Evolutionary conservation across 352 stramenopile species (phyloP), one percentile per base, ranked within the genome.

Genomic region (Globisporangium spinosum): DNA sequence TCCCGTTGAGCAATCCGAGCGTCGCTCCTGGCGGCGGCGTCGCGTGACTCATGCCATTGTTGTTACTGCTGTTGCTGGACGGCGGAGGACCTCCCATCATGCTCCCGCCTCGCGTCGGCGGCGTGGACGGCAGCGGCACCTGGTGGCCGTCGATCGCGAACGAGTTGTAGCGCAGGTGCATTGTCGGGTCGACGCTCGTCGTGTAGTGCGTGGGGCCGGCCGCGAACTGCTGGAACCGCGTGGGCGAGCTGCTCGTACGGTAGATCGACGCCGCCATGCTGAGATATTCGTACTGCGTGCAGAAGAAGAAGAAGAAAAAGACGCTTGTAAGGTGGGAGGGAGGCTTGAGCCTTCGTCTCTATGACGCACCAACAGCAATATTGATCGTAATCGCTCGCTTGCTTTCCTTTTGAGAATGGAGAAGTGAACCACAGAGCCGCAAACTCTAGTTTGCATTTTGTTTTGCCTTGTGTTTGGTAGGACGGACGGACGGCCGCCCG

Each of bases 181-280:
- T 79, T 68, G 74, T 68, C 5, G 71, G 67, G 34, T 73, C 71
- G 64, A 79, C 73, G 2, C 70, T 60, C 62, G 79, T 87, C 70
- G 81, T 83, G 69, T 92, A 92, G 71, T 93, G 84, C 59, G 80
- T 87, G 64, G 87, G 81, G 3, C 64, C 64, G 7, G 64, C 38
- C 22, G 76, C 69, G 70, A 93, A 89, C 58, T 45, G 58, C 57
- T 81, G 75, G 65, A 93, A 87, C 40, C 82, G 80, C 70, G 77
- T 78, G 32, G 79, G 76, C 58, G 78, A 77, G 55, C 75, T 78
- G 45, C 56, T 40, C 38, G 63, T 22, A 67, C 84, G 85, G 76
- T 93, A 93, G 40, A 91, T 87, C 20, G 84, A 87, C 47, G 84
- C 82, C 77, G 90, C 90, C 55, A 54, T 74, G 2, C 8, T 25